These are phyloP conservation scores for Colletotrichum godetiae DNA, from an alignment of 2,329 filamentous ascomycete genomes.

Conservation along the genomic window DNA sequence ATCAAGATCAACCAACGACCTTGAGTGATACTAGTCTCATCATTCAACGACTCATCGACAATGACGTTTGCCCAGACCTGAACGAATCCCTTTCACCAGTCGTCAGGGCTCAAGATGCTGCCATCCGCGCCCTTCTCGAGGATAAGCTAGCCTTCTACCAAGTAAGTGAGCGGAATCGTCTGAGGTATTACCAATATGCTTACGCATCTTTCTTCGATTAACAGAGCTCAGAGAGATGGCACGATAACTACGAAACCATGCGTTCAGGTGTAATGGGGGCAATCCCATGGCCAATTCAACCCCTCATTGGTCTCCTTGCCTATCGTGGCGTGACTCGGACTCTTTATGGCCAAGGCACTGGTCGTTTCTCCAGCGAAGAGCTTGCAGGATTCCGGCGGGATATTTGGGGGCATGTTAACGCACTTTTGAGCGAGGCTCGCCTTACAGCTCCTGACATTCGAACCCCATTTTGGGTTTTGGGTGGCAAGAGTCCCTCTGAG, in stretches of 20 bases:
- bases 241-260: conserved; percentile 69
- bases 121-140: conserved; percentile 65
- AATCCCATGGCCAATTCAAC: conserved; percentile 62
- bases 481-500: conserved; percentile 64
- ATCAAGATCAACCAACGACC: neutral
- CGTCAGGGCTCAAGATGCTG: conserved; percentile 60
- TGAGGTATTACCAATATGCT: neutral
- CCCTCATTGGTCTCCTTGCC: conserved; percentile 61
- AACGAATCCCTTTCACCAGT: conserved; percentile 54
- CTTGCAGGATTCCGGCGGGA: conserved; percentile 56
- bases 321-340: conserved; percentile 55
- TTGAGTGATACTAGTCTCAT: conserved; percentile 69
- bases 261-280: conserved; percentile 59
- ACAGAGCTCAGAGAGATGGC: conserved; percentile 66
- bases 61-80: conserved; percentile 57
- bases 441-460: conserved; percentile 33
- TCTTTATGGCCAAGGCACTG: conserved; percentile 68
- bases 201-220: neutral
- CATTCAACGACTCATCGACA: conserved; percentile 53
- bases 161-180: neutral
- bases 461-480: conserved; percentile 67
- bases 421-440: conserved; percentile 53
- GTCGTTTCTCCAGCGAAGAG: conserved; percentile 62
- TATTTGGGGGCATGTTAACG: conserved; percentile 65
- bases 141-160: conserved; percentile 69